Conservation (phyloP, 2,329 filamentous ascomycete genomes). For the Fusarium mundagurra region DNA sequence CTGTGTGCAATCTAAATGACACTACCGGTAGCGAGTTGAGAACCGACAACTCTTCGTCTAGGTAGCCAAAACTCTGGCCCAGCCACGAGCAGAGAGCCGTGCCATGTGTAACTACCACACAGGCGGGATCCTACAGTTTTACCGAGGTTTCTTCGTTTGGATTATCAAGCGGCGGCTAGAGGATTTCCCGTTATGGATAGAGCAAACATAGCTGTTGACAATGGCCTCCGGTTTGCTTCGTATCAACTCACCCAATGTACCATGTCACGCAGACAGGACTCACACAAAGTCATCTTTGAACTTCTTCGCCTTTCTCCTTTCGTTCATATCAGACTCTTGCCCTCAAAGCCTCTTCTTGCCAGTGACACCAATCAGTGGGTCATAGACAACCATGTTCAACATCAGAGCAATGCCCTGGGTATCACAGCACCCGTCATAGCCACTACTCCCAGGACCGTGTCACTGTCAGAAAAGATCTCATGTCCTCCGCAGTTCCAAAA, state of each 20-base stretch:
- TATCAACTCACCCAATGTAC: not conserved
- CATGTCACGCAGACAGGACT: not conserved
- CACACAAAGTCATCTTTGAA: not conserved
- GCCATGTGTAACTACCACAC: constrained; percentile 36
- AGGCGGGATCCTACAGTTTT: constrained; percentile 34
- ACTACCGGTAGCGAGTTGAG: not conserved
- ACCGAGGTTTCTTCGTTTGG: constrained; percentile 28
- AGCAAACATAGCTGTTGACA: not conserved
- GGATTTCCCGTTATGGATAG: not conserved
- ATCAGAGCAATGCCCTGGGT: constrained; percentile 30
- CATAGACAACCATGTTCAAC: constrained; percentile 33
- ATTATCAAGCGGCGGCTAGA: not conserved
- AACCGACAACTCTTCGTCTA: not conserved
- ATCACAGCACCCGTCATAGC: constrained; percentile 52
- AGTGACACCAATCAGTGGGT: constrained; percentile 22
- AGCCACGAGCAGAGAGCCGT: constrained; percentile 30
- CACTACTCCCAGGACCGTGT: constrained; percentile 44
- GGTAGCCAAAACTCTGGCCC: constrained; percentile 1
- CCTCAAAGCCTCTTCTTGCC: constrained; percentile 1
- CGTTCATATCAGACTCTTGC: not conserved
- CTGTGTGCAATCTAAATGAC: not conserved
- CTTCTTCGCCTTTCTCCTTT: not conserved
- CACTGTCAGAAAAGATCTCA: constrained; percentile 49
- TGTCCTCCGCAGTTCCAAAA: not conserved
- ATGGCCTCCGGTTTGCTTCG: not conserved